Percentiles rank a stretch among this genome's conserved stretches.
These are phyloP conservation scores for Moniliella sp. DNA, from an alignment of 1,284 basidiomycete species.

Conservation along the genomic window DNA sequence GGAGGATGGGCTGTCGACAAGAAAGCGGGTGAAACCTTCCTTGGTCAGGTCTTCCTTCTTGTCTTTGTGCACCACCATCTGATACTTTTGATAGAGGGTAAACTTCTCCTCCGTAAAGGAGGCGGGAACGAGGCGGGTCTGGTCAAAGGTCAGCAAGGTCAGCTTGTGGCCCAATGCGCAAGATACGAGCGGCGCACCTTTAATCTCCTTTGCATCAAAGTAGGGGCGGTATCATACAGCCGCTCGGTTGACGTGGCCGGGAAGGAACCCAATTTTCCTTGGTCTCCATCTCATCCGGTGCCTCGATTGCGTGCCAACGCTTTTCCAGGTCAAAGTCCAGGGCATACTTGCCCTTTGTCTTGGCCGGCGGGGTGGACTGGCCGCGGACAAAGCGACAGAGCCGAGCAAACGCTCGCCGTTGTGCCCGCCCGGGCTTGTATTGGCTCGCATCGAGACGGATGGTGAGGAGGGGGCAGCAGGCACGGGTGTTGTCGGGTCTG, in stretches of 20 bases:
- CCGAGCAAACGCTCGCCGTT: too few species aligned
- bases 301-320: not conserved
- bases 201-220: not conserved
- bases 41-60: slow-evolving; percentile 10
- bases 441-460: too few species aligned
- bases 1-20: slow-evolving; percentile 9
- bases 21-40: slow-evolving; percentile 16
- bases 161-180: not conserved
- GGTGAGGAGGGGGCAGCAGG: slow-evolving; percentile 22
- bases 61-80: slow-evolving; percentile 17
- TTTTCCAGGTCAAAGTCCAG: too few species aligned
- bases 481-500: slow-evolving; percentile 20
- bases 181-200: not conserved
- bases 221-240: not conserved
- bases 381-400: too few species aligned
- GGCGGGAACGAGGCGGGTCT: slow-evolving; percentile 4
- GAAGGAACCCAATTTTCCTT: not conserved
- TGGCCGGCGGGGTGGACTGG: too few species aligned
- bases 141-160: not conserved
- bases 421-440: too few species aligned
- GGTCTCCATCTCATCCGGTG: slow-evolving; percentile 2
- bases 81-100: slow-evolving; percentile 20
- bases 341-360: too few species aligned
- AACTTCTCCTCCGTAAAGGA: slow-evolving; percentile 20
- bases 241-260: not conserved